Evolutionary conservation across 345 rosid species (phyloP), one percentile per base, ranked within the genome.

Genomic region (Rhodamnia rubescens): DNA sequence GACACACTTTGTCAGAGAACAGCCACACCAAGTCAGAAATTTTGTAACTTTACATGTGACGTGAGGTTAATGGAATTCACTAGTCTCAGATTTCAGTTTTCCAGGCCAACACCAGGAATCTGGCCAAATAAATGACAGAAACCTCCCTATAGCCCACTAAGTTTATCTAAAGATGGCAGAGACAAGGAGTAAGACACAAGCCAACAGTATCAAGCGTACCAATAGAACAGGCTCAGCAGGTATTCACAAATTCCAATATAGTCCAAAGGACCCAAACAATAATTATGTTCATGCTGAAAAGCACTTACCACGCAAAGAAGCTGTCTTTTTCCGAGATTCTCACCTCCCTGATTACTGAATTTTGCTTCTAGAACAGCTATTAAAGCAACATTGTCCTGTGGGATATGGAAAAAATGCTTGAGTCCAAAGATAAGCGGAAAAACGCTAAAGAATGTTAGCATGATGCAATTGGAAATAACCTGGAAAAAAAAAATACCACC

Each of bases 351-450:
- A 85, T 95, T 94, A 87, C 90, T 91, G 61, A 97, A 97, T 89
- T 96, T 96, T 75, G 98, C 98, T 90, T 97, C 98, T 88, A 96
- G 89, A 78, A 97, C 98, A 83, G 94, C 98, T 81, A 97, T 97
- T 80, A 97, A 85, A 36, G 99, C 99, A 84, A 97, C 96, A 89
- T 97, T 97, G 88, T 95, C 99, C 99, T 97, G 87, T 40, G 54
- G 44, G 78, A 69, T 69, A 69, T 36, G 47, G 80, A 21, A 69
- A 36, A 69, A 69, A 8, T 5, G 24, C 24, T 69, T 32, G 54
- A 88, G 83, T 84, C 75, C 90, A 51, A 87, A 52, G 22, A 69
- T 50, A 29, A 47, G 13, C 85, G 74, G n/a, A 14, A 50, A 53
- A 55, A 49, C 36, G 61, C 47, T 26, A 36, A 44, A 84, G 24